These are phyloP conservation scores for Aegilops tauschii DNA, from an alignment of 176 grass and related monocot species.

Conservation along the genomic window DNA sequence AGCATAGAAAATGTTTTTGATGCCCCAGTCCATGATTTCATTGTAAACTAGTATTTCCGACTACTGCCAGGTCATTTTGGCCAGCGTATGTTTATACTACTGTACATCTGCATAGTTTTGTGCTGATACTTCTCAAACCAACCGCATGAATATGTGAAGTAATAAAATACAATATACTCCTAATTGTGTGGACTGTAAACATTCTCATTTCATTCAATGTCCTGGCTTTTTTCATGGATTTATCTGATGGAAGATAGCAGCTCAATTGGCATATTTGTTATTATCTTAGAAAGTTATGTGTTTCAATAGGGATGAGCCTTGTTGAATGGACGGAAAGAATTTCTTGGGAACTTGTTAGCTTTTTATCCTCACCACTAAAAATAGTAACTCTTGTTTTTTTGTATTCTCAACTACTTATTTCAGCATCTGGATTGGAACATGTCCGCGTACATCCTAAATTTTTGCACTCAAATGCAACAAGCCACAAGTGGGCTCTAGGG, in stretches of 20 bases:
- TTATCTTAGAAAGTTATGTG: not conserved
- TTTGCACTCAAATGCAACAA: conserved; percentile 98
- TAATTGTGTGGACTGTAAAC: not conserved
- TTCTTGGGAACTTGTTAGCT: not conserved
- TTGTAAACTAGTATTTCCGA: not conserved
- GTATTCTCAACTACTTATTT: conserved; percentile 34
- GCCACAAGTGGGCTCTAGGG: conserved; percentile 98
- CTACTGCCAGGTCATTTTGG: not conserved
- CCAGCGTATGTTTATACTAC: not conserved
- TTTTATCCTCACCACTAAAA: not conserved
- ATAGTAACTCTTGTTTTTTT: conserved; percentile 6
- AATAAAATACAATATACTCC: not conserved
- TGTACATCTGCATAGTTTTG: not conserved
- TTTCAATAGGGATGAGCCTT: not conserved
- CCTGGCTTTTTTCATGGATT: not conserved
- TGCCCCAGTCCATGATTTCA: not conserved
- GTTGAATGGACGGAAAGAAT: not conserved
- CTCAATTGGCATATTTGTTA: not conserved
- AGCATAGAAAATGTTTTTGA: not conserved
- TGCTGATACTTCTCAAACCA: not conserved
- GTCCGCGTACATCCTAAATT: conserved; percentile 93
- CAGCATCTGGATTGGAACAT: conserved; percentile 77
- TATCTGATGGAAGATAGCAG: not conserved
- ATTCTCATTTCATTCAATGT: conserved; percentile 3
- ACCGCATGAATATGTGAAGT: not conserved